phyloP scores from a whole-genome alignment of 371 early-diverging fungal species.

The Basidiobolus meristosporus region DNA sequence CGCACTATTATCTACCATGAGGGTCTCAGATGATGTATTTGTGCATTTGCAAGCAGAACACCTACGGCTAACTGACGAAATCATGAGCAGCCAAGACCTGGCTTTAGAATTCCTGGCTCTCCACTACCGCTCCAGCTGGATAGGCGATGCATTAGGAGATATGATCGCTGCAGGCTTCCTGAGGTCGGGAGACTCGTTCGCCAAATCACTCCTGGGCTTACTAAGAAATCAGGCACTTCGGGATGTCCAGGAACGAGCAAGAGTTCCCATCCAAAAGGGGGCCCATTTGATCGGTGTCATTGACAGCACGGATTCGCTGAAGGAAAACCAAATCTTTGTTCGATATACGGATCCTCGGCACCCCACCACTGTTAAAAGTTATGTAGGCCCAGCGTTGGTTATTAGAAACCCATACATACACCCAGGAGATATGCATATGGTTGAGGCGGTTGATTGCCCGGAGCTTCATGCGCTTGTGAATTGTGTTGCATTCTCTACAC shows the following conservation, averaged over 20 bases:
- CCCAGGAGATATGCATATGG: constrained; percentile 67
- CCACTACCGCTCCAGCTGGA: constrained; percentile 31
- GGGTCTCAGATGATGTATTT: constrained; percentile 32
- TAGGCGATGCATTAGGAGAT: constrained; percentile 17
- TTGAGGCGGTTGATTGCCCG: constrained; percentile 36
- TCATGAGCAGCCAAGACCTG: constrained; percentile 16
- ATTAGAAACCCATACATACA: constrained; percentile 61
- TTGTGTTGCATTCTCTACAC: constrained; percentile 58
- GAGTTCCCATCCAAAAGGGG: constrained; percentile 44
- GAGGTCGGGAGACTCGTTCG: constrained; percentile 21
- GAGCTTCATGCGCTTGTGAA: constrained; percentile 36
- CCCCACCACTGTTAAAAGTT: constrained; percentile 6
- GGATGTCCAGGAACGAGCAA: constrained; percentile 45
- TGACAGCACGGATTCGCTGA: constrained; percentile 46
- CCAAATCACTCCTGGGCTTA: constrained; percentile 28
- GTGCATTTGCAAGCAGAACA: constrained; percentile 22
- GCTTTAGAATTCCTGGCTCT: constrained; percentile 23
- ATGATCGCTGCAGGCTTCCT: constrained; percentile 39
- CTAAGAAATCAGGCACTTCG: constrained; percentile 26
- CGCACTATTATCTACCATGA: constrained; percentile 35
- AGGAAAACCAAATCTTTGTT: constrained; percentile 50
- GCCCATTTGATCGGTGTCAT: constrained; percentile 56
- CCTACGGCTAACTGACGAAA: constrained; percentile 17
- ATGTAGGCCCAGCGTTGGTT: constrained; percentile 28
- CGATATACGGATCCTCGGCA: constrained; percentile 17